Evolutionary conservation across 2,329 filamentous ascomycete species (phyloP).

Genomic region (Aspergillus sclerotialis): DNA sequence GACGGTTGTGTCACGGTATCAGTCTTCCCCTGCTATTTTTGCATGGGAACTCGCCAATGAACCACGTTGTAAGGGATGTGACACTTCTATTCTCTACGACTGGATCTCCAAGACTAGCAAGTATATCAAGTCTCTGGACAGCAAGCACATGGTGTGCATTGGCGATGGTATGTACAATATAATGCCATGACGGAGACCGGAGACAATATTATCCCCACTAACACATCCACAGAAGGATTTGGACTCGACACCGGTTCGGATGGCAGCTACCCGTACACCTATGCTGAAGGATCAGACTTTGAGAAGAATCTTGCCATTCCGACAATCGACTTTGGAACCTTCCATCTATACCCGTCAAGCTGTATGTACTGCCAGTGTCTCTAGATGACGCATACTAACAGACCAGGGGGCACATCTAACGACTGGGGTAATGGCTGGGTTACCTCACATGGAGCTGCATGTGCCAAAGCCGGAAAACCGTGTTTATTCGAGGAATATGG

Average conservation of each 20-base stretch:
- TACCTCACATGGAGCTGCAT: slow-evolving; percentile 36
- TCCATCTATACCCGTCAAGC: slow-evolving; percentile 45
- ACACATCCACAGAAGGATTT: slow-evolving; percentile 46
- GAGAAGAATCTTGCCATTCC: slow-evolving; percentile 45
- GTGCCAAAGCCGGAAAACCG: slow-evolving; percentile 30
- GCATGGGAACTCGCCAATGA: slow-evolving; percentile 65
- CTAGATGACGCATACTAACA: slow-evolving; percentile 1
- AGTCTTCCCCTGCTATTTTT: slow-evolving; percentile 52
- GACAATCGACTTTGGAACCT: slow-evolving; percentile 51
- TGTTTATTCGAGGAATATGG: slow-evolving; percentile 38
- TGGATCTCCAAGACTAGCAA: slow-evolving; percentile 53
- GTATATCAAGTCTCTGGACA: slow-evolving; percentile 59
- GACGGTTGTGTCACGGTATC: slow-evolving; percentile 54
- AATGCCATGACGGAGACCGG: no score
- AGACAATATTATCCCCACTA: neutral
- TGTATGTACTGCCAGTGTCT: slow-evolving; percentile 25
- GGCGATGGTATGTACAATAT: slow-evolving; percentile 47
- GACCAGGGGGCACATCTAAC: slow-evolving; percentile 28
- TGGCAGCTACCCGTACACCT: slow-evolving; percentile 47
- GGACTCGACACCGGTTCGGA: slow-evolving; percentile 42
- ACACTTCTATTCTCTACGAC: slow-evolving; percentile 49
- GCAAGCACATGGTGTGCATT: slow-evolving; percentile 54
- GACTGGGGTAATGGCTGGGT: slow-evolving; percentile 44
- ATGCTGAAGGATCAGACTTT: slow-evolving; percentile 47
- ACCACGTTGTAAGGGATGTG: slow-evolving; percentile 56